A percentile compares a stretch with the other conserved stretches of the same genome.
phyloP scores from a whole-genome alignment of 495 filamentous ascomycete genomes.

The Staphylotrichum longicolle region DNA sequence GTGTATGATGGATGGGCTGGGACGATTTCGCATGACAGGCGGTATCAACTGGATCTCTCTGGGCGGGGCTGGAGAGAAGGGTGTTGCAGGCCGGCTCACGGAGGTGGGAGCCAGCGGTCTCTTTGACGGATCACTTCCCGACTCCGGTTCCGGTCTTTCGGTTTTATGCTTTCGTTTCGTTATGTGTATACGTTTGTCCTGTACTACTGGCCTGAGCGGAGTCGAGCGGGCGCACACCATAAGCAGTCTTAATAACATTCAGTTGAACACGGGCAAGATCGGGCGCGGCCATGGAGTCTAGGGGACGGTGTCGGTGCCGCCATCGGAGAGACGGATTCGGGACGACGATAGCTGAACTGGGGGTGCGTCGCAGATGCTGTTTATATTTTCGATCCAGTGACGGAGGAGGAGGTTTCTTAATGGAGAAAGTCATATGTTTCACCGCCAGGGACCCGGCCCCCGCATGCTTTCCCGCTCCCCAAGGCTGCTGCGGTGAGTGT shows the following conservation, averaged over 20 bases:
- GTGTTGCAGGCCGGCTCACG: slow-evolving; percentile 5
- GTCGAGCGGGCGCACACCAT: slow-evolving; percentile 10
- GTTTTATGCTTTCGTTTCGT: slow-evolving; percentile 19
- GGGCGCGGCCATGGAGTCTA: not conserved
- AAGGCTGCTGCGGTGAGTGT: too few species aligned
- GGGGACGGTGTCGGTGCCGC: not conserved
- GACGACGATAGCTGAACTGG: not conserved
- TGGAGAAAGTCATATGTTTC: not conserved
- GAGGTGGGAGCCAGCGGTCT: not conserved
- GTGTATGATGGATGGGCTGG: slow-evolving; percentile 21
- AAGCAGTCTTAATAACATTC: slow-evolving; percentile 24
- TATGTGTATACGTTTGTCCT: slow-evolving; percentile 25
- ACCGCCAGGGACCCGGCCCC: too few species aligned
- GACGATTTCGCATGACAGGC: slow-evolving; percentile 16
- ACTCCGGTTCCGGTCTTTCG: slow-evolving; percentile 5
- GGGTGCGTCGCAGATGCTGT: too few species aligned
- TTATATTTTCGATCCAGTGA: too few species aligned
- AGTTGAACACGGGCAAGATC: slow-evolving; percentile 7
- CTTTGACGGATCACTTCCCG: not conserved
- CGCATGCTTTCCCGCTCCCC: too few species aligned
- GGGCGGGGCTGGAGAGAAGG: not conserved
- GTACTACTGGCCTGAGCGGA: slow-evolving; percentile 17
- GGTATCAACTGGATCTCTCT: slow-evolving; percentile 9
- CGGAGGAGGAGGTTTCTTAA: not conserved
- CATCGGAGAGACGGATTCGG: not conserved